Evolutionary conservation across 352 stramenopile species (phyloP).

Genomic region (Blastocystis sp.): DNA sequence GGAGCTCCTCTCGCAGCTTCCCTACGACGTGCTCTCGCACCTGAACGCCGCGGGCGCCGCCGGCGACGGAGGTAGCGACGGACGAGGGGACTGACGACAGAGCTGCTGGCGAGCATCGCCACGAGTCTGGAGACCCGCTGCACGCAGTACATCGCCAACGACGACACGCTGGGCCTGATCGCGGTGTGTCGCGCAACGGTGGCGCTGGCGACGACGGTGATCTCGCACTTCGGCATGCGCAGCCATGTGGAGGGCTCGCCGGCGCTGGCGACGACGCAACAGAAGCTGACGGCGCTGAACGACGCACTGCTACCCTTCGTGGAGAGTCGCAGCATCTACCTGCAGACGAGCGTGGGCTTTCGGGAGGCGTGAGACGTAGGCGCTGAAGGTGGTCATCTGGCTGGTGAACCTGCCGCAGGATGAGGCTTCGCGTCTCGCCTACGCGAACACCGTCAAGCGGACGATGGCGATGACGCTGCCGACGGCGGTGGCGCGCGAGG

Average conservation of each 20-base stretch:
- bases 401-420: constrained; percentile 6
- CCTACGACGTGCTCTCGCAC: not conserved
- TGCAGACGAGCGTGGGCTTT: constrained; percentile 2
- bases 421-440: not conserved
- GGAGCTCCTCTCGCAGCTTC: constrained; percentile 16
- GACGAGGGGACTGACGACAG: not conserved
- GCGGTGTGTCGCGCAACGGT: constrained; percentile 7
- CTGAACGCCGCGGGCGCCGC: not conserved
- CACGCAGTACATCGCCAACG: not conserved
- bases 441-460: not conserved
- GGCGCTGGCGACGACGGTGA: not conserved
- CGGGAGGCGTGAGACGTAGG: not conserved
- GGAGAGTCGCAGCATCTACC: not conserved
- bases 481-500: not conserved
- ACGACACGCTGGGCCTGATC: constrained; percentile 4
- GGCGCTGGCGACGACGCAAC: not conserved
- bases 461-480: not conserved
- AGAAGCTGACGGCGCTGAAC: not conserved
- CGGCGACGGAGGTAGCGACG: not conserved
- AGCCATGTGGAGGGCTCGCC: not conserved
- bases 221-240: constrained; percentile 11
- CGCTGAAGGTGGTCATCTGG: constrained; percentile 39
- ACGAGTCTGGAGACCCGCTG: not conserved
- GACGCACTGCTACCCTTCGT: not conserved
- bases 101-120: not conserved